Evolutionary conservation across 1,284 basidiomycete genomes (phyloP), one percentile per base, ranked within the genome.

Genomic region (Somion occarium): DNA sequence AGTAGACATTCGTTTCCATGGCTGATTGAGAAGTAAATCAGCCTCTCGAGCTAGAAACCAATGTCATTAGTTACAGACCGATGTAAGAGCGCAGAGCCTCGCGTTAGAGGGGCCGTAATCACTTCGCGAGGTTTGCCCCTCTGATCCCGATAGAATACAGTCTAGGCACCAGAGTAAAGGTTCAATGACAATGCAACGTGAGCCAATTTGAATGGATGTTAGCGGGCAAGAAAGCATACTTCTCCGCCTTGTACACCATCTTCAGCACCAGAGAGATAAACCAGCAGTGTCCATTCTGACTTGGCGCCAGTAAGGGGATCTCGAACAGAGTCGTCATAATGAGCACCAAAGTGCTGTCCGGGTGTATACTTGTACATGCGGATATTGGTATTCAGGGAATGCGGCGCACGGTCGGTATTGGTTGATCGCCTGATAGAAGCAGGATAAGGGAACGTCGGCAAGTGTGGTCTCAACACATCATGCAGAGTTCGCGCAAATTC

Each of bases 221-320:
- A 34, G 30, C 7, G 30, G 13, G 24, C 39, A 38, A 49, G 39
- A 27, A 44, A 5, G 47, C 69, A 49, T 60, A 84, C 84, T 72
- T 88, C 82, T 15, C 90, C 90, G 15, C 90, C 90, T 62, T 81
- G 72, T 0, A 90, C 82, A 9, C 83, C 85, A 60, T 88, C 83
- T 58, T 88, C 82, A 3, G 65, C 63, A 1, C 88, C 88, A 7
- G 83, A 82, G 38, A 93, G 67, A 63, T 92, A 93, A 34, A 92
- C 73, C 43, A 93, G 66, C 20, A 93, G 65, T 0, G 90, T 93
- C 90, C 90, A 93, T 64, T 88, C 84, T 45, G 84, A 83, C 60
- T 78, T 75, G 5, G 74, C 70, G 3, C 82, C 82, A 9, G 80
- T 83, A 49, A 70, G 59, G 2, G 73, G 51, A 59, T 85, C 83